These are phyloP conservation scores for Tarenaya hassleriana DNA, from an alignment of 345 rosid genomes.

Conservation along the genomic window DNA sequence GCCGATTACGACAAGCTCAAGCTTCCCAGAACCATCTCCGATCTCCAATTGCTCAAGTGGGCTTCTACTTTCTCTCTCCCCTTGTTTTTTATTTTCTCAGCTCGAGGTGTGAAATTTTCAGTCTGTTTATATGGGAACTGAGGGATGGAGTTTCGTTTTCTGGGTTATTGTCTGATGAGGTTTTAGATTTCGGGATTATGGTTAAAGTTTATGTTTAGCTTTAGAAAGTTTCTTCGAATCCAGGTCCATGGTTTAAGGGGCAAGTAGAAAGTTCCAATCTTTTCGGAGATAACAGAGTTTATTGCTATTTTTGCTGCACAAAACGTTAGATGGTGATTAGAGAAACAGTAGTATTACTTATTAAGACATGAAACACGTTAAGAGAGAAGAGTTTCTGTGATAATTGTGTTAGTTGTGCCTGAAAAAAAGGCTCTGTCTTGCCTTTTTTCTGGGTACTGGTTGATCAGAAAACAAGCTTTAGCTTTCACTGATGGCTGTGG, in stretches of 20 bases:
- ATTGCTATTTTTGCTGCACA: too few relatives aligned
- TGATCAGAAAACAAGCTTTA: too few relatives aligned
- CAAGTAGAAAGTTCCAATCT: constrained; percentile 4
- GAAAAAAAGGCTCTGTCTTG: too few relatives aligned
- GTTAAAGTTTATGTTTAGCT: not conserved
- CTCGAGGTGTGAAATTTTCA: too few relatives aligned
- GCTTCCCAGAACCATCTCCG: constrained; percentile 77
- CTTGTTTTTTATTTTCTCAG: too few relatives aligned
- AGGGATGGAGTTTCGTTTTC: not conserved
- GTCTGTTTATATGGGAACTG: too few relatives aligned
- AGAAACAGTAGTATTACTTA: not conserved
- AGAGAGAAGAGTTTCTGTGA: too few relatives aligned
- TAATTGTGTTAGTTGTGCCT: too few relatives aligned
- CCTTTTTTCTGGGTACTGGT: too few relatives aligned
- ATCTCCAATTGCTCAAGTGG: constrained; percentile 87
- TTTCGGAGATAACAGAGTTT: not conserved
- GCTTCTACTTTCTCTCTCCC: constrained; percentile 6
- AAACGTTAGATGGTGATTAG: not conserved
- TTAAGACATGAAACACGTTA: too few relatives aligned
- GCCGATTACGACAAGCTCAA: constrained; percentile 76
- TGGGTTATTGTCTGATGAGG: not conserved
- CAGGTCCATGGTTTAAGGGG: not conserved
- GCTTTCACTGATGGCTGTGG: too few relatives aligned
- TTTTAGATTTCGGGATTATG: not conserved
- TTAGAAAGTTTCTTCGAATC: constrained; percentile 1